A percentile compares a stretch with the other conserved stretches of the same genome.
phyloP scores from a whole-genome alignment of 345 rosid species.

The Dipteronia sinensis region DNA sequence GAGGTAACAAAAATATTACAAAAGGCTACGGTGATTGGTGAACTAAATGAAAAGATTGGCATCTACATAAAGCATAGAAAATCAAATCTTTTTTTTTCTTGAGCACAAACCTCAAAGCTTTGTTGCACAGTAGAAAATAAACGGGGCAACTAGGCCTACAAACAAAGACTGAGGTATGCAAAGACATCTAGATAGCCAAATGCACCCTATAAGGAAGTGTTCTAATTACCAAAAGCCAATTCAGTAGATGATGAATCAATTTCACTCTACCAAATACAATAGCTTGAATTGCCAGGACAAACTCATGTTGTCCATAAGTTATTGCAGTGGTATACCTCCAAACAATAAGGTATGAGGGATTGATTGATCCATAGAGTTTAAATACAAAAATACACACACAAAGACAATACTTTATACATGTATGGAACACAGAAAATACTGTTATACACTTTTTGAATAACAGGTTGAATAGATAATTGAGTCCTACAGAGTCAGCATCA shows the following conservation, averaged over 20 bases:
- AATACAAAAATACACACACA: no score
- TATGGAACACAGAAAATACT: no score
- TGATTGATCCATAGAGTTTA: no score
- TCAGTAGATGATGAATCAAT: neutral
- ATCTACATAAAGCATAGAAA: neutral
- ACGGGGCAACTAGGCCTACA: no score
- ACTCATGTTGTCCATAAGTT: neutral
- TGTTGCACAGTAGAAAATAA: no score
- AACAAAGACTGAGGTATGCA: no score
- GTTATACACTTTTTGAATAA: no score
- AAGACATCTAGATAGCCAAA: neutral
- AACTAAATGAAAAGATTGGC: neutral
- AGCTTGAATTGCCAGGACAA: neutral
- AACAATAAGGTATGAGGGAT: no score
- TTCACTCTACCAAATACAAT: neutral
- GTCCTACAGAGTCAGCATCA: neutral
- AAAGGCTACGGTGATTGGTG: neutral
- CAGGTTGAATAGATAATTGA: neutral
- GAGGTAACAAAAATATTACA: neutral
- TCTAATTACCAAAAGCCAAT: conserved; percentile 3
- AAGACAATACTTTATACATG: no score
- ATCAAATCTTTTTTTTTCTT: neutral
- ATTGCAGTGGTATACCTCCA: no score
- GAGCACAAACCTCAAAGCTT: no score
- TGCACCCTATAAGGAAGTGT: neutral